Evolutionary conservation across 2,329 filamentous ascomycete genomes (phyloP).

Genomic region (Chrysoporthe puriensis): DNA sequence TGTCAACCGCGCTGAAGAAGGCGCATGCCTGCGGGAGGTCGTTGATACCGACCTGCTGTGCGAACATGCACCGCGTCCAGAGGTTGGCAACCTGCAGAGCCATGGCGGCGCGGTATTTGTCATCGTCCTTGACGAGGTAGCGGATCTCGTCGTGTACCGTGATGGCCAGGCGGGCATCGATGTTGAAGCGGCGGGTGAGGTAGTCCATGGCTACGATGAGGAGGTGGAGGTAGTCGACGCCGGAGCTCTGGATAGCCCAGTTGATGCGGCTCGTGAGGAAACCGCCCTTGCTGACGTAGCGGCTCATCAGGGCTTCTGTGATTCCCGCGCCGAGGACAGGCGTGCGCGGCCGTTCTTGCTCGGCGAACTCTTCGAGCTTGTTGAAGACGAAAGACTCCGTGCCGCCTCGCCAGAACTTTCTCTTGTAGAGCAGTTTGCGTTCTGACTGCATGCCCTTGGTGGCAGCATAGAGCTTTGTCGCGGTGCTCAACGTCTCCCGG

Average conservation of each 20-base stretch:
- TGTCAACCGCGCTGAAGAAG: conserved; percentile 93
- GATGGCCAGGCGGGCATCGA: conserved; percentile 83
- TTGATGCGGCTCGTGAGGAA: conserved; percentile 98
- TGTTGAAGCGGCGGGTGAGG: conserved; percentile 80
- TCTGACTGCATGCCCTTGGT: conserved; percentile 90
- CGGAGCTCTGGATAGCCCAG: conserved; percentile 97
- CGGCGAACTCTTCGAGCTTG: conserved; percentile 94
- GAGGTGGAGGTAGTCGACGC: conserved; percentile 95
- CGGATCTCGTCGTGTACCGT: conserved; percentile 98
- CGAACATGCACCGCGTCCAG: conserved; percentile 97
- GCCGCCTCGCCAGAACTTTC: conserved; percentile 90
- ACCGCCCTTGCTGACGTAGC: conserved; percentile 83
- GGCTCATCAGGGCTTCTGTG: conserved; percentile 89
- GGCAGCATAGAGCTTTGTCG: conserved; percentile 78
- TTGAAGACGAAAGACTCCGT: conserved; percentile 99
- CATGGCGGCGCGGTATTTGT: conserved; percentile 89
- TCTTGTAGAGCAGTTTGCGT: conserved; percentile 71
- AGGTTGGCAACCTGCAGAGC: conserved; percentile 92
- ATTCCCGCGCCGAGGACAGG: conserved; percentile 94
- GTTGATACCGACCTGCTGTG: conserved; percentile 93
- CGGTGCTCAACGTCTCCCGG: conserved; percentile 73
- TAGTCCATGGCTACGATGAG: conserved; percentile 96
- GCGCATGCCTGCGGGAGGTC: conserved; percentile 93
- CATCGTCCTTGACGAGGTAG: conserved; percentile 82
- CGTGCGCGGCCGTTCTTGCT: conserved; percentile 87